Evolutionary conservation across 106 monocot genomes (phyloP), one percentile per base, ranked within the genome.

Genomic region (Dactylorhiza incarnata): DNA sequence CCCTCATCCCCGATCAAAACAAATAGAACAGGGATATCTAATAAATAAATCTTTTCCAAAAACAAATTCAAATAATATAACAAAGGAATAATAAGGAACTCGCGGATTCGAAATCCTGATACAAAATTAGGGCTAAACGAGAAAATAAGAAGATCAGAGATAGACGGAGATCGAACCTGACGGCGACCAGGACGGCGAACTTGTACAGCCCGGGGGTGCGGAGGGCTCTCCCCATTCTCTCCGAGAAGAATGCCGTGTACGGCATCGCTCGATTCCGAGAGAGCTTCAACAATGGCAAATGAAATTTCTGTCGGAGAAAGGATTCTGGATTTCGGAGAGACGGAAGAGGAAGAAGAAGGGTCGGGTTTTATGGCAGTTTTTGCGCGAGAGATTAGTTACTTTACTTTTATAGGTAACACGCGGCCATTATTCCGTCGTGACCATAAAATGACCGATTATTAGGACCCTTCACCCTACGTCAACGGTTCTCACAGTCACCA

Each of bases 141-240:
- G 14, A 54, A 54, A 54, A 54, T 13, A 14, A 76, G 49, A 44
- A 19, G 56, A 9, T 8, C 56, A 49, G 7, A 59, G 19, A 59
- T 9, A 50, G 19, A 23, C 2, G n/a, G 52, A 24, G 25, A 44
- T 19, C 0, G 26, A 22, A 92, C 89, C 92, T 75, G 78, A 85
- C 82, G 59, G 85, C 76, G 59, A 66, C 24, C 58, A 89, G 71
- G 68, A 87, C 83, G 63, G 89, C 26, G 12, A 87, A 23, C 76
- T 81, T 84, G 58, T 79, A 71, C 75, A 81, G 63, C 5, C 71
- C 55, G 14, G 83, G 81, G 54, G 73, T 77, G 72, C 83, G 78
- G n/a, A 85, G 29, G 17, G 78, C 75, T 23, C 78, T 56, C 20
- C 79, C 81, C n/a, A 87, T 74, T 25, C 77, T 79, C 7, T 82